Evolutionary conservation across 805 yeast species (phyloP).

Genomic region (Wickerhamiella brachini): DNA sequence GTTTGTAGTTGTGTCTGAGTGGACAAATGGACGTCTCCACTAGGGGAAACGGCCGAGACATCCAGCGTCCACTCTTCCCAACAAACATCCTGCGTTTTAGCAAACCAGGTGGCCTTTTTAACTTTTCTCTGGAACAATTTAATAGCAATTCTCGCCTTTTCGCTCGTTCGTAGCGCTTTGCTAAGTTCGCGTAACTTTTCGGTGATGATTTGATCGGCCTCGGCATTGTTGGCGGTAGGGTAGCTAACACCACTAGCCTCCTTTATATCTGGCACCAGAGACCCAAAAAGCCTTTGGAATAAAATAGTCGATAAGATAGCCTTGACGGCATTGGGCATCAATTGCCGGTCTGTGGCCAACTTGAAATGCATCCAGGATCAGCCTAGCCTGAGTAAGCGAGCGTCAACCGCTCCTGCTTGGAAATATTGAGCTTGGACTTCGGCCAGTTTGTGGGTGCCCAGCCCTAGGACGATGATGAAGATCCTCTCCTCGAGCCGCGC

Average conservation of each 20-base stretch:
- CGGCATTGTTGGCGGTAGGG: slow-evolving; percentile 9
- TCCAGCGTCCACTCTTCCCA: slow-evolving; percentile 66
- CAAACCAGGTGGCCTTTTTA: slow-evolving; percentile 46
- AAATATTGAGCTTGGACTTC: no score
- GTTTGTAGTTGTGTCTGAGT: slow-evolving; percentile 27
- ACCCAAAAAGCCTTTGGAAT: slow-evolving; percentile 57
- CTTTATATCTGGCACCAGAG: slow-evolving; percentile 39
- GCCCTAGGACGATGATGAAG: no score
- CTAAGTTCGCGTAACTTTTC: slow-evolving; percentile 11
- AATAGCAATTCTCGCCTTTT: slow-evolving; percentile 10
- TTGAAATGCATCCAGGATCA: neutral
- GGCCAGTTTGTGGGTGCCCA: no score
- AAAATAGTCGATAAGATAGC: slow-evolving; percentile 54
- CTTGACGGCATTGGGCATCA: slow-evolving; percentile 32
- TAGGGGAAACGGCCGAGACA: slow-evolving; percentile 32
- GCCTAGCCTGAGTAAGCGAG: no score
- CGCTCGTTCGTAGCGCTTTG: slow-evolving; percentile 8
- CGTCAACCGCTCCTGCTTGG: no score
- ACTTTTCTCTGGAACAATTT: slow-evolving; percentile 17
- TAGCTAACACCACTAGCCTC: slow-evolving; percentile 49
- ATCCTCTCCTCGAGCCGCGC: no score
- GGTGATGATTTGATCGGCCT: slow-evolving; percentile 10
- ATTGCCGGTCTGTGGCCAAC: neutral
- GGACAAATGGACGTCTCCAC: slow-evolving; percentile 11
- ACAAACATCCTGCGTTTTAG: slow-evolving; percentile 32